Base-by-base conservation (phyloP, 176 grass and related monocot species). In the Metroxylon sagu region DNA sequence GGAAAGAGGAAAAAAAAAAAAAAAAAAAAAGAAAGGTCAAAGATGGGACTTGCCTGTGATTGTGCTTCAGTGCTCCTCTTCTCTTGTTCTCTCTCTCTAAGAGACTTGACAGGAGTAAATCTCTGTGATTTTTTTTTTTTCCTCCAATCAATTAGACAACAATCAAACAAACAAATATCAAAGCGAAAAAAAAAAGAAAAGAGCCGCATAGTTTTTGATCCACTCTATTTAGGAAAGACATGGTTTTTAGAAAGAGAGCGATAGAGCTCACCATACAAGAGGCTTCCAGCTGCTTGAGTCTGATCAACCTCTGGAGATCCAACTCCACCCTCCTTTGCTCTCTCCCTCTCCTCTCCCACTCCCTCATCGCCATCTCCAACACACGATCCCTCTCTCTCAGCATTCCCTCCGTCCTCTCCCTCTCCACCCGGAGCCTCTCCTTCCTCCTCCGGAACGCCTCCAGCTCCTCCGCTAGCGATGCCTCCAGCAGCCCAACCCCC, bases 61-160 rank as follows among this genome's bases (percentile, higher is more conserved):
- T 69, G 55, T 8, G 43, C 17, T 63, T 63, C 74, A 62, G 56
- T 63, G 5, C 16, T 70, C 65, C 68, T 77, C 65, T 56, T 77
- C 48, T 77, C 74, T 61, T 77, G 55, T 77, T 77, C 74, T 53
- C 53, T 54, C 16, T 26, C 65, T 62, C 74, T 70, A 18, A 77
- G 21, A 12, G 74, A 70, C 25, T 70, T 65, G 29, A 77, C 56
- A 31, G 74, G 65, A 53, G 29, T 49, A 29, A 69, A 28, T 19
- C 35, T 77, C 74, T 77, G 65, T 29, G 3, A 2, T 12, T 43
- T 43, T 43, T 43, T 12, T 43, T 43, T 43, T 43, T 43, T 43
- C 12, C 12, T 10, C 8, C 7, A 43, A 43, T 14, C 35, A 43
- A 43, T 43, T 3, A 43, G 35, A 43, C 10, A 12, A 43, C 5